Base-by-base conservation (phyloP, 1,284 basidiomycete species). In the Sphaerobolus stellatus region DNA sequence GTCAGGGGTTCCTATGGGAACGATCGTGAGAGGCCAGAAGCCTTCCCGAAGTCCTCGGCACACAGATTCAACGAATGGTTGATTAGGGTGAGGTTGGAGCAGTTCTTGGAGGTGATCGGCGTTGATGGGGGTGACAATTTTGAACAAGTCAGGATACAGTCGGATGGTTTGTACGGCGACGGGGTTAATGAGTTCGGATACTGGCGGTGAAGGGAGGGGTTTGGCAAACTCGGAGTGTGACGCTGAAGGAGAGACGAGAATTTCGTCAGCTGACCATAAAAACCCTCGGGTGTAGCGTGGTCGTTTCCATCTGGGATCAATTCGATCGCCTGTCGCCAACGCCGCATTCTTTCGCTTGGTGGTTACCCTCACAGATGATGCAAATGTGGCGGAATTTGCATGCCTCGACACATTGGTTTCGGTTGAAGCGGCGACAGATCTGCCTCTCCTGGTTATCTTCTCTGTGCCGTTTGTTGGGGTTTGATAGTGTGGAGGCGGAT, bases 41-140 rank as follows among this genome's bases (percentile, higher is more conserved):
- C 75, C 75, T 28, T 71, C 54, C 2, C 62, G 51, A 3, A 76
- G 61, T 0, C 68, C 69, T 1, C 20, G 29, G 8, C 61, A 47
- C 0, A 75, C 67, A 0, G 72, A 76, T 0, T 56, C 8, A 0
- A 78, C 72, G 28, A 73, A 70, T 0, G 61, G 48, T 2, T 48
- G 64, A 49, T 75, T 75, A 0, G 71, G 74, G 54, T 75, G 74
- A 5, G 14, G 31, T 0, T 5, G 11, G 1, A 75, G 64, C 1
- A 71, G 52, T 0, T 34, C 6, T 53, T 68, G 57, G 22, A 76
- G 65, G 1, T 34, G 25, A 45, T 68, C 60, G 16, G 72, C 62
- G 7, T 70, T 59, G 56, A 75, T 66, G 0, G 71, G 71, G 0
- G 71, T 68, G 8, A 66, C 66, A 18, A 74, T 65, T 22, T 65